Evolutionary conservation across 495 filamentous ascomycete genomes (phyloP).

Genomic region (Cudoniella acicularis): DNA sequence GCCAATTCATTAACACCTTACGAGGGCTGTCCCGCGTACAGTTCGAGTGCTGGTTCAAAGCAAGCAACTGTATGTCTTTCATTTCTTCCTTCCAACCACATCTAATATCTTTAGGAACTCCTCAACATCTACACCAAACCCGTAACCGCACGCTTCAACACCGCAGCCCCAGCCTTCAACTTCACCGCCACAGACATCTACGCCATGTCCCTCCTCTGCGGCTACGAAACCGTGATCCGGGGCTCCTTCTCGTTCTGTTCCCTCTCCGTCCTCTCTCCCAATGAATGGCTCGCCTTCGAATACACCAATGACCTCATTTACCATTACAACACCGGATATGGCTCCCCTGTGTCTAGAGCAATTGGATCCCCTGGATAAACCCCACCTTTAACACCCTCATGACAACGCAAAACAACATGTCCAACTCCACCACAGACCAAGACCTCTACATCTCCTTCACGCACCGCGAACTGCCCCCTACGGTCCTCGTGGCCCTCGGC

Average conservation of each 20-base stretch:
- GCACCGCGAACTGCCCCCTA: conserved; percentile 45
- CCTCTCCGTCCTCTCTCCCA: conserved; percentile 39
- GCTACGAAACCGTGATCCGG: conserved; percentile 46
- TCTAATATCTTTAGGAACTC: conserved; percentile 20
- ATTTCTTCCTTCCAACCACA: not conserved
- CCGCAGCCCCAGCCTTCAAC: conserved; percentile 39
- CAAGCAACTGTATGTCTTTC: conserved; percentile 28
- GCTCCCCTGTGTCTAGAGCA: conserved; percentile 34
- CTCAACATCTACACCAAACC: conserved; percentile 40
- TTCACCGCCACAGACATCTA: conserved; percentile 44
- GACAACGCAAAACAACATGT: conserved; percentile 8
- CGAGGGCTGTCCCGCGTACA: conserved; percentile 44
- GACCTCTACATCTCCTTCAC: conserved; percentile 48
- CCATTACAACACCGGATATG: conserved; percentile 48
- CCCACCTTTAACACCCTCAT: conserved; percentile 36
- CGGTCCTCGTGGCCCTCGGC: conserved; percentile 44
- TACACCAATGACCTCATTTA: conserved; percentile 44
- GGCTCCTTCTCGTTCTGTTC: conserved; percentile 44
- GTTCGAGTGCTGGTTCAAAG: conserved; percentile 39
- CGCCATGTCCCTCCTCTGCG: conserved; percentile 47
- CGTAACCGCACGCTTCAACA: conserved; percentile 39
- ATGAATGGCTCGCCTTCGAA: conserved; percentile 47
- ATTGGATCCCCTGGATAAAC: conserved; percentile 46
- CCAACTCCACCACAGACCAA: conserved; percentile 27
- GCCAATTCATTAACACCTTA: conserved; percentile 47